Evolutionary conservation across 805 yeast genomes (phyloP), one percentile per base, ranked within the genome.

Genomic region (Ogataea kodamae): DNA sequence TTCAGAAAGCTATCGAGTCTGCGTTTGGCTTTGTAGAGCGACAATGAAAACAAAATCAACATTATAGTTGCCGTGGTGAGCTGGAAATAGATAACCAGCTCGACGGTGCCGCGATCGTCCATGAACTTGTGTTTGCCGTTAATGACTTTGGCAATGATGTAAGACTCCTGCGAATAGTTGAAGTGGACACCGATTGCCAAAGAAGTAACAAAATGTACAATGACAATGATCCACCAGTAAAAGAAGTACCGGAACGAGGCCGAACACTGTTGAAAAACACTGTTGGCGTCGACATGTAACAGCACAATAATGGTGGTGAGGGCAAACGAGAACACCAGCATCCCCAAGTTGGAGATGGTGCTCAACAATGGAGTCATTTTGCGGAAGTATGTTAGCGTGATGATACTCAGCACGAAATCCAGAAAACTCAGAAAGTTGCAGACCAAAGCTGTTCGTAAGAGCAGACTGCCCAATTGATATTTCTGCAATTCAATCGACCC

Each of bases 141-240:
- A 9, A 32, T 13, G 9, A 22, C 22, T 12, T 25, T 37, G 27
- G 27, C 21, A 3, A 40, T 33, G 22, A 35, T 16, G 38, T 37
- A 37, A 14, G 18, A 25, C 13, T 37, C 39, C 3, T 33, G n/a
- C 4, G 36, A 18, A n/a, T 30, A 13, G 21, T 8, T 22, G 22
- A 37, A 33, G 29, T 39, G 34, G 28, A 39, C 18, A n/a, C 29
- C 22, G 10, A 35, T 31, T 6, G 31, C 40, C 4, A 29, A 18
- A 6, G 44, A 30, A 10, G 36, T 28, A 4, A 26, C n/a, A 27
- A 37, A 35, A 25, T 43, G 47, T n/a, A 30, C 18, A 9, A 24
- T 17, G 9, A 31, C 33, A n/a, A 37, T 27, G n/a, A 25, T 19
- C 47, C 47, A 43, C 44, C 47, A 39, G 17, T 38, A 18, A 30